phyloP scores from a whole-genome alignment of 495 filamentous ascomycete species.

The Annulohypoxylon stygium region DNA sequence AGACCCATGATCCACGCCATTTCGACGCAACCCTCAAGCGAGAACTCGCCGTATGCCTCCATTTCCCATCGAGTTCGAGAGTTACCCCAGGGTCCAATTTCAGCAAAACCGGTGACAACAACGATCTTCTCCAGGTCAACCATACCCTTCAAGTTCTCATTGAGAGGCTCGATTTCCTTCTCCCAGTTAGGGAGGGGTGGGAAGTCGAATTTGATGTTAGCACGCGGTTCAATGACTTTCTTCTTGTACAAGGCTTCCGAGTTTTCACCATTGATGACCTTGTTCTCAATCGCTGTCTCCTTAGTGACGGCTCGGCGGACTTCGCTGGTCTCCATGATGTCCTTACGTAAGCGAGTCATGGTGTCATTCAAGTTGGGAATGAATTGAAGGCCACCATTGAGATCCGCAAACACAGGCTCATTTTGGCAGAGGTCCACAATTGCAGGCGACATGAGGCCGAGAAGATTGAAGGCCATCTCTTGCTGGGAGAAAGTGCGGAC shows the following conservation, averaged over 20 bases:
- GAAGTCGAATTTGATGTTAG: constrained; percentile 98
- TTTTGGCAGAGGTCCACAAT: constrained; percentile 96
- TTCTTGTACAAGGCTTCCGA: constrained; percentile 95
- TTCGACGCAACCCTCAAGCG: constrained; percentile 96
- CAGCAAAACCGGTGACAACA: constrained; percentile 95
- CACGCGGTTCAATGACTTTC: constrained; percentile 90
- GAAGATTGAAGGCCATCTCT: constrained; percentile 99
- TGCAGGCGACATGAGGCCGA: constrained; percentile 94
- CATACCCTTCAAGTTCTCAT: constrained; percentile 92
- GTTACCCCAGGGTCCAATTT: constrained; percentile 98
- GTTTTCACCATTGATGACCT: constrained; percentile 93
- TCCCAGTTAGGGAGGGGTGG: constrained; percentile 92
- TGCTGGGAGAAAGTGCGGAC: constrained; percentile 99
- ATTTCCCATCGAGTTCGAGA: constrained; percentile 98
- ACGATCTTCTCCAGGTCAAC: constrained; percentile 98
- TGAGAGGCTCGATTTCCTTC: constrained; percentile 87
- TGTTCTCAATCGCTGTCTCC: constrained; percentile 97
- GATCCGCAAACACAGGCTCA: constrained; percentile 95
- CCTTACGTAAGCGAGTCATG: constrained; percentile 89
- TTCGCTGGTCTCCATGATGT: constrained; percentile 94
- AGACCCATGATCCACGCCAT: constrained; percentile 99
- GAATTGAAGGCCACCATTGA: constrained; percentile 98
- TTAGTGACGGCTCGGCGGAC: constrained; percentile 93
- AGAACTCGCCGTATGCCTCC: constrained; percentile 97
- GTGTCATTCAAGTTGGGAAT: constrained; percentile 95